Evolutionary conservation across 352 stramenopile genomes (phyloP).

Genomic region (Pilasporangium apinafurcum): DNA sequence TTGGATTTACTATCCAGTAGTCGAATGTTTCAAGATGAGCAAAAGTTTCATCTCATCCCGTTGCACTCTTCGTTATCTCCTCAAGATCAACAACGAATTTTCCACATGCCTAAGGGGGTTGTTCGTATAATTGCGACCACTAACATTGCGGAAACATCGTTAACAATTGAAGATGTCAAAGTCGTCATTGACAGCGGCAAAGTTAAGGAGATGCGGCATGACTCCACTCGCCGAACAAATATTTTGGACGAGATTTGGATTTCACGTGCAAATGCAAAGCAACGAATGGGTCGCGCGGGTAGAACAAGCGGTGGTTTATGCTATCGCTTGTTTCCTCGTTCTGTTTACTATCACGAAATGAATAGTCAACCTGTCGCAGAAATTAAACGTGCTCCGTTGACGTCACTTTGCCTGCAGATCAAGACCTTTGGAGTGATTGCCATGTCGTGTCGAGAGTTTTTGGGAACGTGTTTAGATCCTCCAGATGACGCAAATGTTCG

Average conservation of each 20-base stretch:
- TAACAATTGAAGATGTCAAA: slow-evolving; percentile 94
- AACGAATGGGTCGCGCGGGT: slow-evolving; percentile 87
- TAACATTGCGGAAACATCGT: slow-evolving; percentile 95
- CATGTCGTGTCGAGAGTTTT: slow-evolving; percentile 75
- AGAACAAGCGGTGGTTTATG: slow-evolving; percentile 88
- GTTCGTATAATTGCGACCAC: slow-evolving; percentile 95
- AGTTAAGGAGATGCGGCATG: slow-evolving; percentile 87
- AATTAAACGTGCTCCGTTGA: slow-evolving; percentile 94
- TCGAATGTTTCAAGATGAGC: slow-evolving; percentile 38
- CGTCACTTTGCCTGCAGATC: slow-evolving; percentile 95
- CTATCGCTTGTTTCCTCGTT: slow-evolving; percentile 84
- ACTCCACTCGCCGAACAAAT: slow-evolving; percentile 83
- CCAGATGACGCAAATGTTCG: slow-evolving; percentile 82
- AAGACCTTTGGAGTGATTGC: slow-evolving; percentile 82
- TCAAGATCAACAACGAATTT: slow-evolving; percentile 92
- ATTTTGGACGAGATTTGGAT: slow-evolving; percentile 87
- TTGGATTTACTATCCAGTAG: slow-evolving; percentile 62
- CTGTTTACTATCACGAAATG: slow-evolving; percentile 75
- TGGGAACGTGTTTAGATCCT: slow-evolving; percentile 89
- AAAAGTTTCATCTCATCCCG: slow-evolving; percentile 72
- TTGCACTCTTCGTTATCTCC: slow-evolving; percentile 93
- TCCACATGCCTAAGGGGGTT: slow-evolving; percentile 53
- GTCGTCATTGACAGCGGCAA: slow-evolving; percentile 96
- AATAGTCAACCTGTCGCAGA: slow-evolving; percentile 86
- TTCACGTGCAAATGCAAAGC: slow-evolving; percentile 88